Conservation (phyloP, 2,329 filamentous ascomycete genomes). For the Aspergillus arachidicola region DNA sequence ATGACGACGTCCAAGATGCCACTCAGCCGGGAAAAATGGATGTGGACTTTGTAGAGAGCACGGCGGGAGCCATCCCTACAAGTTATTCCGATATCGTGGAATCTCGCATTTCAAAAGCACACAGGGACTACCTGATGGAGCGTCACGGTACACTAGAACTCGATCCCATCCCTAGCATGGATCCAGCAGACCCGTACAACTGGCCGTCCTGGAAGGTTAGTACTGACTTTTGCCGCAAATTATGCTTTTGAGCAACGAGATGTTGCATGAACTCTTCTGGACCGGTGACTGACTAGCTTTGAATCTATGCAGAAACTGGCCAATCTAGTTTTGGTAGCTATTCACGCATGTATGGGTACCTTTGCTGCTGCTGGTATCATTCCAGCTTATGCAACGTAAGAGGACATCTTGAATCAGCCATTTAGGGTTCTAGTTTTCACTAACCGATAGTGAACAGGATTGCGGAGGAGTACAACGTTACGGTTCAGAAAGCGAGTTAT, state of each 20-base stretch:
- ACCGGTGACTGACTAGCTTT: slow-evolving; percentile 5
- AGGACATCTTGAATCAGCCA: neutral
- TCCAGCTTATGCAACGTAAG: slow-evolving; percentile 51
- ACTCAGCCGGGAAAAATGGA: slow-evolving; percentile 24
- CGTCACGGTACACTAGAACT: slow-evolving; percentile 59
- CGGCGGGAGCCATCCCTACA: slow-evolving; percentile 26
- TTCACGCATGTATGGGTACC: slow-evolving; percentile 61
- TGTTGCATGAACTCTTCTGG: neutral
- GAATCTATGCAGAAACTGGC: slow-evolving; percentile 49
- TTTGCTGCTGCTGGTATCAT: slow-evolving; percentile 60
- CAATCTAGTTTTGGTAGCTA: slow-evolving; percentile 59
- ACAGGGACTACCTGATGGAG: slow-evolving; percentile 53
- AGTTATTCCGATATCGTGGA: slow-evolving; percentile 31
- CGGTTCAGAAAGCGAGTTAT: slow-evolving; percentile 54
- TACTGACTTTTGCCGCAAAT: neutral
- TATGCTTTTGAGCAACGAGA: neutral
- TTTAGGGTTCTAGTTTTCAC: neutral
- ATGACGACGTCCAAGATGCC: slow-evolving; percentile 15
- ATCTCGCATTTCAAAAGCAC: slow-evolving; percentile 30
- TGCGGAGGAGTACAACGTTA: slow-evolving; percentile 52
- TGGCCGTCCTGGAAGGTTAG: slow-evolving; percentile 57
- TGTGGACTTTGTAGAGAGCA: slow-evolving; percentile 34
- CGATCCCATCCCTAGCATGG: slow-evolving; percentile 55
- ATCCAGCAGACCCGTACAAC: slow-evolving; percentile 59
- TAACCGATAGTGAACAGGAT: slow-evolving; percentile 39